Evolutionary conservation across 169 alveolate genomes (phyloP).

Genomic region (Cryptosporidium ubiquitum): DNA sequence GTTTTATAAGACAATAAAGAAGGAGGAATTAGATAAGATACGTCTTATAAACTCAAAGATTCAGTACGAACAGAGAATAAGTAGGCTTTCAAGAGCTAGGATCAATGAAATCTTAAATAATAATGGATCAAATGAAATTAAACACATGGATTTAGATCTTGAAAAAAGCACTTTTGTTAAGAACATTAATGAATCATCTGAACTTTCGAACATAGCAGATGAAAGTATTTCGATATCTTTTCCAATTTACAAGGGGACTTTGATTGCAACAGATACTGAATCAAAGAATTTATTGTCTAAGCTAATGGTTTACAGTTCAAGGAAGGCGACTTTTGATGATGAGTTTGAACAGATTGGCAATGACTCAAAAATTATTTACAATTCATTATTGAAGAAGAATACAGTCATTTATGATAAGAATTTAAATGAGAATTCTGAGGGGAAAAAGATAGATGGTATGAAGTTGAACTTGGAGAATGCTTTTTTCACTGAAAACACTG

Average conservation of each 20-base stretch:
- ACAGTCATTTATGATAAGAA: neutral
- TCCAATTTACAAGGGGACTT: slow-evolving; percentile 45
- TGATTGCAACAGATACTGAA: slow-evolving; percentile 39
- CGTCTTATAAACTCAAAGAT: slow-evolving; percentile 14
- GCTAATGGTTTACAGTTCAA: slow-evolving; percentile 25
- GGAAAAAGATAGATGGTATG: slow-evolving; percentile 36
- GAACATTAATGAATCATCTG: slow-evolving; percentile 27
- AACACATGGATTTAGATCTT: slow-evolving; percentile 5
- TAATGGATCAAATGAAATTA: neutral
- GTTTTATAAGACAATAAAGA: neutral
- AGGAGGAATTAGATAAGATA: neutral
- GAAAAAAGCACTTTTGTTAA: slow-evolving; percentile 21
- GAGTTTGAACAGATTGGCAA: slow-evolving; percentile 52
- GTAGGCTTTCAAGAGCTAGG: slow-evolving; percentile 13
- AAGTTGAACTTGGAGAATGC: slow-evolving; percentile 41
- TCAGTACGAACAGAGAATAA: slow-evolving; percentile 34
- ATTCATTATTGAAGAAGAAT: slow-evolving; percentile 37
- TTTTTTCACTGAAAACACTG: slow-evolving; percentile 33
- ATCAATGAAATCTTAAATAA: slow-evolving; percentile 31
- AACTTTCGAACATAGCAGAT: slow-evolving; percentile 15
- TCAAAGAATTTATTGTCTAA: slow-evolving; percentile 38
- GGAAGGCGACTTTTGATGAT: slow-evolving; percentile 43
- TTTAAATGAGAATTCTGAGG: neutral
- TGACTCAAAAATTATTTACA: slow-evolving; percentile 28
- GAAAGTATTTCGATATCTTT: slow-evolving; percentile 19